Percentiles rank a stretch among this genome's conserved stretches.
Evolutionary conservation across 83 land plant genomes (phyloP).

Genomic region (Picea mariana): DNA sequence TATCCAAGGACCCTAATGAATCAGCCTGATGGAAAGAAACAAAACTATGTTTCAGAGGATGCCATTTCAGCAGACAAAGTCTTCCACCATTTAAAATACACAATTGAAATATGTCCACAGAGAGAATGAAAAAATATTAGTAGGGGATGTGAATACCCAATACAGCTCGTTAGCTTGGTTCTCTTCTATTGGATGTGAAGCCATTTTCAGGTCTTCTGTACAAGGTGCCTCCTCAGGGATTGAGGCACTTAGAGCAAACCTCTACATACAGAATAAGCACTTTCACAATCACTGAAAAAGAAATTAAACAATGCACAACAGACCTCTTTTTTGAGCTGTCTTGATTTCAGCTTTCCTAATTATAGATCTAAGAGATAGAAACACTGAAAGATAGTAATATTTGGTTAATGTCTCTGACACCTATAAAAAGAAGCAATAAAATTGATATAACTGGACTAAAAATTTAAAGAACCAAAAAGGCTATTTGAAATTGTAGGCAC

Average conservation of each 20-base stretch:
- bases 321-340: background rate
- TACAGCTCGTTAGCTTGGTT: conserved; percentile 13
- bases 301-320: background rate
- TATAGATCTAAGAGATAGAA: background rate
- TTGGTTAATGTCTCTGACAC: background rate
- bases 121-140: background rate
- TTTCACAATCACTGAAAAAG: background rate
- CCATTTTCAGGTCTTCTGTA: conserved; percentile 1
- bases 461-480: conserved; percentile 22
- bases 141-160: background rate
- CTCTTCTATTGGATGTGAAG: background rate
- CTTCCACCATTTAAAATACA: background rate
- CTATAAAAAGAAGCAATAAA: background rate
- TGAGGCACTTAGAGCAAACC: background rate
- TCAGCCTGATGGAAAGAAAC: conserved; percentile 51
- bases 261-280: conserved; percentile 2
- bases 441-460: conserved; percentile 8
- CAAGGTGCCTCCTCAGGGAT: conserved; percentile 4
- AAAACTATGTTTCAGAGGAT: background rate
- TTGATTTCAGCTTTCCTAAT: background rate
- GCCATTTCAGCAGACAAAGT: background rate
- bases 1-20: conserved; percentile 64
- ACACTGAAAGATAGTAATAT: background rate
- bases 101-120: background rate
- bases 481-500: conserved; percentile 10